Base-by-base conservation (phyloP, 768 basidiomycete species). In the Calvatia gigantea region DNA sequence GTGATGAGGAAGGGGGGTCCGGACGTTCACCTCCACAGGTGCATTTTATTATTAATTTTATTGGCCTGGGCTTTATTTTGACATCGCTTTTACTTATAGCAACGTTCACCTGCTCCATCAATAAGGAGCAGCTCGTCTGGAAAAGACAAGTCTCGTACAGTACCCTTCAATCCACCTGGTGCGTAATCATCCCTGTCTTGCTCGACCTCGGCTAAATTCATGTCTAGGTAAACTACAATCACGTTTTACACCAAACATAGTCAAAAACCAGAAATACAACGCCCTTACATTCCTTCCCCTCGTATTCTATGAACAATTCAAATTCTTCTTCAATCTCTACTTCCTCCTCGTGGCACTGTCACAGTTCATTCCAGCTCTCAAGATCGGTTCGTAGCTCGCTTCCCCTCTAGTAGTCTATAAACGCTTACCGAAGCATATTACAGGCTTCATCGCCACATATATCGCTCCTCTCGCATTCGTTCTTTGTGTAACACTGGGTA, bases 261-360 rank as follows among this genome's bases (percentile, higher is more conserved):
- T 97, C 54, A 87, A 91, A 62, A 99, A 99, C 64, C 96, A 98
- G 71, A 99, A 99, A 75, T 98, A 98, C 79, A 96, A 95, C 67
- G 78, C 90, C 51, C 82, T 92, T 73, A 94, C 91, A n/a, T 99
- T 99, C 77, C 81, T 99, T 8, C 97, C 97, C 2, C 83, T 98
- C 61, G 95, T 98, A 42, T 84, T 98, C 69, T 98, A 98, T 70
- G 95, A 98, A 69, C 96, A 98, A 69, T 99, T 98, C 87, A 98
- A 98, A 72, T 98, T 96, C 79, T 99, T 99, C 77, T 98, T 97
- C 84, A 99, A 98, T 68, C 80, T 98, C 6, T 99, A 98, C 71
- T 99, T 99, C 67, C 83, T 98, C 9, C 86, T 98, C 21, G 97
- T 99, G 33, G 97, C 97, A 0, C 78, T 98, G 6, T 94, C 91